Conservation (phyloP, 2,329 filamentous ascomycete species). For the Xylariaceae sp. region DNA sequence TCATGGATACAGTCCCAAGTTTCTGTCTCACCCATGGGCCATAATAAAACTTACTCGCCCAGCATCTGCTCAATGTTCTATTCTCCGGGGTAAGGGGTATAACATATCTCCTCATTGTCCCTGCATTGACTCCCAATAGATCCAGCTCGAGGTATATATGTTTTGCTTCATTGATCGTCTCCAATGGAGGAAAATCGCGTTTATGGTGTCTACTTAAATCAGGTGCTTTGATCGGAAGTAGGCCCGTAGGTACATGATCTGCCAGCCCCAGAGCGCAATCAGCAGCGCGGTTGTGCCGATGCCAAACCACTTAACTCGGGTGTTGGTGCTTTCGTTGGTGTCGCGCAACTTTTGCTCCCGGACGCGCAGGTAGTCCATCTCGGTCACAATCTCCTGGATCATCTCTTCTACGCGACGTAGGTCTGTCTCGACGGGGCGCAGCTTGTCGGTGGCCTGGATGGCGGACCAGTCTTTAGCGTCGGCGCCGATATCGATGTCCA, state of each 20-base stretch:
- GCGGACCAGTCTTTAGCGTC: slow-evolving; percentile 98
- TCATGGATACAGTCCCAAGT: slow-evolving; percentile 8
- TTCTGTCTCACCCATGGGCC: slow-evolving; percentile 9
- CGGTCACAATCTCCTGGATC: slow-evolving; percentile 77
- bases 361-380: slow-evolving; percentile 91
- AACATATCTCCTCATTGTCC: background rate
- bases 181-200: background rate
- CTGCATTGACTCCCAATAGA: background rate
- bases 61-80: background rate
- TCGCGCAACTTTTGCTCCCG: slow-evolving; percentile 95
- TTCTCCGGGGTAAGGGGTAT: background rate
- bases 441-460: slow-evolving; percentile 93
- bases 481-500: slow-evolving; percentile 93
- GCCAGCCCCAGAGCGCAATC: slow-evolving; percentile 85
- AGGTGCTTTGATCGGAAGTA: slow-evolving; percentile 71
- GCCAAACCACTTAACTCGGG: slow-evolving; percentile 97
- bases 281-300: slow-evolving; percentile 89
- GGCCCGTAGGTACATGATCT: slow-evolving; percentile 93
- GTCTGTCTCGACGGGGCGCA: slow-evolving; percentile 94
- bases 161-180: background rate
- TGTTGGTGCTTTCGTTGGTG: slow-evolving; percentile 99
- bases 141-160: background rate
- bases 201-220: slow-evolving; percentile 22
- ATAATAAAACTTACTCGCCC: background rate
- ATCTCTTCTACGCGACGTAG: slow-evolving; percentile 88